Base-by-base conservation (phyloP, 108 stramenopile genomes). In the Nitzschia inconspicua region DNA sequence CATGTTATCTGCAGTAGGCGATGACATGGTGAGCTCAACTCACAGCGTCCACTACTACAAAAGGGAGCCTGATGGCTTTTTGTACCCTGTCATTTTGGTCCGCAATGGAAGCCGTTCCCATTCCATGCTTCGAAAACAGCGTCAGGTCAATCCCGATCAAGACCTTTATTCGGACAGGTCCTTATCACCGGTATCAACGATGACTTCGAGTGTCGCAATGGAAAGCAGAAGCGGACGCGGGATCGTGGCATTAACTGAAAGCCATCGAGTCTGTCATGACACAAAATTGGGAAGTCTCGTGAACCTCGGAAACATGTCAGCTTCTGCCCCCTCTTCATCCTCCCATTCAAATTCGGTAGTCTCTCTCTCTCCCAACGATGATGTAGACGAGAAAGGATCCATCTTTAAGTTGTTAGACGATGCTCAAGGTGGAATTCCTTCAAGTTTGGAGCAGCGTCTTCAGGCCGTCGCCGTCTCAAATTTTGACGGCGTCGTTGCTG, bases 221-320 rank as follows among this genome's bases (percentile, higher is more conserved):
- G 55, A 56, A 1, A 56, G 29, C 20, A 35, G 40, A 23, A 14
- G 55, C 2, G 13, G 37, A 46, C 6, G 19, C 22, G 6, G 7
- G 44, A 42, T 56, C 10, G 37, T 43, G 7, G 68, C 44, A 29
- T 60, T 70, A 1, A 28, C 29, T 20, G 60, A 70, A n/a, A 28
- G 42, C n/a, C 35, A 70, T 36, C 68, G 60, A 31, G 68, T 70
- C 5, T 44, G 53, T 0, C 27, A 37, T 25, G 53, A 30, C 2
- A 62, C 53, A 3, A 41, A 46, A 27, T 24, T 70, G 43, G 44
- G 37, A n/a, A 61, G 53, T 32, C 25, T 70, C 24, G 60, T 70
- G 0, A 54, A 68, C 26, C 54, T 68, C 27, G 51, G 58, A 19
- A 44, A 3, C 16, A 27, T 44, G 7, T 26, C 40, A 13, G 57